A percentile compares a stretch with the other conserved stretches of the same genome.
These are phyloP conservation scores for Papiliotrema terrestris DNA, from an alignment of 1,284 basidiomycete genomes.

Conservation along the genomic window DNA sequence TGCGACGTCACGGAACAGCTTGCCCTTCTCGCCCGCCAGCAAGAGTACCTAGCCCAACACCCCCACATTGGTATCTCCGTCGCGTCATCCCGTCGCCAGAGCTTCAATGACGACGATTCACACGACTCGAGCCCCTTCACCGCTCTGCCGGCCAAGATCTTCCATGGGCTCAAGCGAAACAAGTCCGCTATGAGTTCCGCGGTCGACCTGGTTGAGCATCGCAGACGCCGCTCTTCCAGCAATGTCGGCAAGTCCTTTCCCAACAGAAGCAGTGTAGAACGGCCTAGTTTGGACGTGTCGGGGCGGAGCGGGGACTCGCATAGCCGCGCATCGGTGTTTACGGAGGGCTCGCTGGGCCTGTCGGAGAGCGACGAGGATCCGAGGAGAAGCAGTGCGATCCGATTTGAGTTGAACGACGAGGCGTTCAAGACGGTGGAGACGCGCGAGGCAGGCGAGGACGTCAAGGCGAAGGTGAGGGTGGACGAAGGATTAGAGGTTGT, in stretches of 20 bases:
- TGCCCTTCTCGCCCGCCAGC: slow-evolving; percentile 29
- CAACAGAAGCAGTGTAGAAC: neutral
- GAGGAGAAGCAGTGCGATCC: slow-evolving; percentile 4
- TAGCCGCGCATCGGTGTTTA: slow-evolving; percentile 3
- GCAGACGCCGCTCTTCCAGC: neutral
- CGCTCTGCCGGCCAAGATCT: slow-evolving; percentile 15
- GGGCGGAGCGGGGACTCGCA: neutral
- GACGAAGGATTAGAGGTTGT: neutral
- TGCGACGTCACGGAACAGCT: slow-evolving; percentile 62
- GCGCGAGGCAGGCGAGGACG: neutral
- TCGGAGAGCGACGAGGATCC: slow-evolving; percentile 1
- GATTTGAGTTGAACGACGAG: slow-evolving; percentile 1
- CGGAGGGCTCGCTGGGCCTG: neutral
- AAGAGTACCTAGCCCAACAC: slow-evolving; percentile 11
- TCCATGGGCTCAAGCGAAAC: slow-evolving; percentile 20
- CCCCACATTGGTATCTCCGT: neutral
- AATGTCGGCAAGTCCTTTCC: slow-evolving; percentile 4
- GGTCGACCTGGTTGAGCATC: slow-evolving; percentile 6
- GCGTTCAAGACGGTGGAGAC: neutral
- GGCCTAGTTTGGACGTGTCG: slow-evolving; percentile 9
- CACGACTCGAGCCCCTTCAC: slow-evolving; percentile 9
- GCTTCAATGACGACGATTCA: slow-evolving; percentile 7
- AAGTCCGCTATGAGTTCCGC: slow-evolving; percentile 6
- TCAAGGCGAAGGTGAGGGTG: neutral
- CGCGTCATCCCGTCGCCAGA: slow-evolving; percentile 10